phyloP scores from a whole-genome alignment of 2,329 filamentous ascomycete species.

The Trichoderma cornu-damae region DNA sequence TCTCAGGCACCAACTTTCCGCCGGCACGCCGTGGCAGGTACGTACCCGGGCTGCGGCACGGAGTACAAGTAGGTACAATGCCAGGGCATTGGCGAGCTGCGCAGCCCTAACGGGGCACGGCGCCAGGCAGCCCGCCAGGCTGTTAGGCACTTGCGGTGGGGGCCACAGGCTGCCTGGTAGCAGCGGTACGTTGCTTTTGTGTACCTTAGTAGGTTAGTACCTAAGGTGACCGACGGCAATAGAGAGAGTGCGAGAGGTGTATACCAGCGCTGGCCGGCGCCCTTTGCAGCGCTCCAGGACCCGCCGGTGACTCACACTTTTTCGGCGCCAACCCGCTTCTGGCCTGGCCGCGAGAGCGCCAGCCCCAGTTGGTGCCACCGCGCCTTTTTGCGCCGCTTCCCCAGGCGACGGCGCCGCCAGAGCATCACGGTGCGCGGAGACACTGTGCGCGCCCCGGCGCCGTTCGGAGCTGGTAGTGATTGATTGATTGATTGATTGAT shows the following conservation, averaged over 20 bases:
- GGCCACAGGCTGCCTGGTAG: neutral
- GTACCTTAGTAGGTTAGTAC: no score
- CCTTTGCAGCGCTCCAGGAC: conserved; percentile 26
- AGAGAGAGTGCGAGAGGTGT: no score
- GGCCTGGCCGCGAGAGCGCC: conserved; percentile 26
- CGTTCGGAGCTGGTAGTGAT: no score
- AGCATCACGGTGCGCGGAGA: neutral
- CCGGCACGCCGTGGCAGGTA: conserved; percentile 11
- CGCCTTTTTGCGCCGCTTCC: conserved; percentile 8
- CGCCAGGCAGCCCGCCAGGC: neutral
- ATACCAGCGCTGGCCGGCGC: conserved; percentile 22
- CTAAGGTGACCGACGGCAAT: no score
- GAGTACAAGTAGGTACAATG: conserved; percentile 22
- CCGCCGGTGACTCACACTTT: conserved; percentile 35
- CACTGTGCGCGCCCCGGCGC: no score
- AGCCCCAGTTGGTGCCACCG: conserved; percentile 19
- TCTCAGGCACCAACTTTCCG: conserved; percentile 42
- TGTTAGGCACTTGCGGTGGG: conserved; percentile 10
- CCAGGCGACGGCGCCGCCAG: conserved; percentile 2
- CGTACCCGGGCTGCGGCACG: conserved; percentile 2
- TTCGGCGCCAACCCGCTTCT: conserved; percentile 27
- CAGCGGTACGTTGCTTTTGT: neutral
- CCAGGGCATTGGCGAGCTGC: neutral
- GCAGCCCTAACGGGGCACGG: conserved; percentile 10
- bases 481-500: no score